Percentiles rank a stretch among this genome's conserved stretches.
These are phyloP conservation scores for Lagenidium sp. DNA, from an alignment of 352 stramenopile genomes.

Conservation along the genomic window DNA sequence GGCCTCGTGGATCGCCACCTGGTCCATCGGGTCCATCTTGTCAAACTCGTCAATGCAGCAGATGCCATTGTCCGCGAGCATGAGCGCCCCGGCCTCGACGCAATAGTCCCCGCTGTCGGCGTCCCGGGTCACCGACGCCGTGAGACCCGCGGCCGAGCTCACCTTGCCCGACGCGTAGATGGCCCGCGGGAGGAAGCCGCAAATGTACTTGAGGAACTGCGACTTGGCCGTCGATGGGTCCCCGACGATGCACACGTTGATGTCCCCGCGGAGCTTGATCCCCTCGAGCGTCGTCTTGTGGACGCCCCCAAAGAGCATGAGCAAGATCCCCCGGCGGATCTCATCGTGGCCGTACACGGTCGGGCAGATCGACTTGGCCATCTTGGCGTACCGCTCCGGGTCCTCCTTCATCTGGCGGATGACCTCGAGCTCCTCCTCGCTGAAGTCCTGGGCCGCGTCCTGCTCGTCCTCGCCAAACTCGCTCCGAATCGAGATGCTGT, in stretches of 20 bases:
- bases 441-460: constrained; percentile 69
- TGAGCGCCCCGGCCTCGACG: constrained; percentile 92
- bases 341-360: constrained; percentile 97
- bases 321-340: constrained; percentile 89
- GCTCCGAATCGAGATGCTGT: constrained; percentile 80
- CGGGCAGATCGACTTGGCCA: constrained; percentile 94
- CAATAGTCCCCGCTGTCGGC: constrained; percentile 89
- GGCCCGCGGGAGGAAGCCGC: constrained; percentile 85
- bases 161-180: constrained; percentile 99
- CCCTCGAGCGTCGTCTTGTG: constrained; percentile 97
- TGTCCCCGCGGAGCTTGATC: constrained; percentile 97
- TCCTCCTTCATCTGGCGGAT: constrained; percentile 91
- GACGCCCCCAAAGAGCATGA: constrained; percentile 98
- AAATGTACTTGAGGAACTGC: constrained; percentile 99
- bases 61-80: constrained; percentile 98
- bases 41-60: constrained; percentile 99
- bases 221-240: constrained; percentile 98
- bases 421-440: constrained; percentile 87
- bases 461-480: constrained; percentile 51
- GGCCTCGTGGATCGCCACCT: constrained; percentile 99
- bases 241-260: constrained; percentile 99
- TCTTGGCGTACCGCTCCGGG: constrained; percentile 87
- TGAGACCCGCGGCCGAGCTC: constrained; percentile 96
- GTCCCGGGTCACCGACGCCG: constrained; percentile 95
- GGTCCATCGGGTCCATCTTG: constrained; percentile 97